Conservation (phyloP, 805 yeast genomes). For the Debaryomyces hansenii region DNA sequence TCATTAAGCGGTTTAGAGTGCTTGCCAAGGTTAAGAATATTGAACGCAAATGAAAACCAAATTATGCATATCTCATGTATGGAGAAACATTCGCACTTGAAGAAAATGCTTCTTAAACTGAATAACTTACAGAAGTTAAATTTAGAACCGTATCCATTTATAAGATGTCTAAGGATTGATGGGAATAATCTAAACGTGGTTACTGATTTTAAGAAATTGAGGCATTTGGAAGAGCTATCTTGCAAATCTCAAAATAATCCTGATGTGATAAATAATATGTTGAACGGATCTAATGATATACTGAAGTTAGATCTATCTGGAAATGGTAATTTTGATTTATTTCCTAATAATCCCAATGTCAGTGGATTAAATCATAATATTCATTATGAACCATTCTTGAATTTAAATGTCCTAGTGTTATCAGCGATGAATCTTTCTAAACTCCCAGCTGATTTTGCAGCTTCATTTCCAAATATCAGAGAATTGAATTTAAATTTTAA, state of each 20-base stretch:
- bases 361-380: neutral
- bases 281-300: conserved; percentile 24
- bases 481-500: conserved; percentile 55
- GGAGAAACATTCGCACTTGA: conserved; percentile 27
- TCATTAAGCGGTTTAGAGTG: conserved; percentile 34
- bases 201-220: conserved; percentile 26
- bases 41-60: conserved; percentile 45
- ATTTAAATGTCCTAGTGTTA: conserved; percentile 41
- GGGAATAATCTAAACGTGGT: conserved; percentile 34
- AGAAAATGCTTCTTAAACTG: conserved; percentile 37
- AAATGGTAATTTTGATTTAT: conserved; percentile 18
- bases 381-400: conserved; percentile 22
- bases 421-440: conserved; percentile 45
- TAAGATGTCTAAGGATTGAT: conserved; percentile 47
- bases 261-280: conserved; percentile 16
- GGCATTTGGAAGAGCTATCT: conserved; percentile 42
- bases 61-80: conserved; percentile 21
- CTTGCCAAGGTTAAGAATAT: conserved; percentile 32
- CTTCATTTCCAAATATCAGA: conserved; percentile 45
- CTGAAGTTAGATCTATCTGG: conserved; percentile 43
- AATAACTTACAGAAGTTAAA: conserved; percentile 35
- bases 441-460: conserved; percentile 38
- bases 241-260: conserved; percentile 33
- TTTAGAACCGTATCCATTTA: conserved; percentile 31
- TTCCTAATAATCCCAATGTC: neutral